Percentiles rank a stretch among this genome's conserved stretches.
phyloP scores from a whole-genome alignment of 768 basidiomycete species.

The Trametes maxima region DNA sequence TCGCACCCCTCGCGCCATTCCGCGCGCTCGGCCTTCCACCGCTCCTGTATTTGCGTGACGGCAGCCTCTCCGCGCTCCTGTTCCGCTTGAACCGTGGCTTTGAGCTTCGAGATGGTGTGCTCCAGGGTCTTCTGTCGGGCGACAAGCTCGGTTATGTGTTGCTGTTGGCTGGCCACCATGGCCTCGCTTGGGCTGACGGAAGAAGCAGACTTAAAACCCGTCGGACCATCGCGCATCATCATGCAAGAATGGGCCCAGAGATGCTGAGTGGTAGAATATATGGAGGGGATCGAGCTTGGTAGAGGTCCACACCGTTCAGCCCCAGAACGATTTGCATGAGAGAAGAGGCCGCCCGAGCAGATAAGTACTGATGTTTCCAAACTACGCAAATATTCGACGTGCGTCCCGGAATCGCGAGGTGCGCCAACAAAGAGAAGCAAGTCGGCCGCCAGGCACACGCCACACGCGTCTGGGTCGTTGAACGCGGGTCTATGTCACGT shows the following conservation, averaged over 20 bases:
- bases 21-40: slow-evolving; percentile 54
- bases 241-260: background rate
- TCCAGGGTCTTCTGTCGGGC: slow-evolving; percentile 68
- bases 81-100: slow-evolving; percentile 49
- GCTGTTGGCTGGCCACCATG: slow-evolving; percentile 61
- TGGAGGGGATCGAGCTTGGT: too few relatives aligned
- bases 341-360: background rate
- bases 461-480: too few relatives aligned
- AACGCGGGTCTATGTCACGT: too few relatives aligned
- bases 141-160: slow-evolving; percentile 75
- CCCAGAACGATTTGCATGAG: background rate
- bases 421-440: too few relatives aligned
- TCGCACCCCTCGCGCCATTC: slow-evolving; percentile 68
- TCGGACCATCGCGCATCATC: slow-evolving; percentile 2
- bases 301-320: too few relatives aligned
- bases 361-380: too few relatives aligned
- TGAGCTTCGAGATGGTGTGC: slow-evolving; percentile 57
- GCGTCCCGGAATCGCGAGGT: too few relatives aligned
- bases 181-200: slow-evolving; percentile 35
- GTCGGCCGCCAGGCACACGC: too few relatives aligned
- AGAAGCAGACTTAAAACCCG: background rate
- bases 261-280: background rate
- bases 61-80: slow-evolving; percentile 44
- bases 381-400: too few relatives aligned
- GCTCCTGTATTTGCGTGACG: slow-evolving; percentile 46